phyloP scores from a whole-genome alignment of 192 early-diverging fungal genomes.

The Coemansia sp. region DNA sequence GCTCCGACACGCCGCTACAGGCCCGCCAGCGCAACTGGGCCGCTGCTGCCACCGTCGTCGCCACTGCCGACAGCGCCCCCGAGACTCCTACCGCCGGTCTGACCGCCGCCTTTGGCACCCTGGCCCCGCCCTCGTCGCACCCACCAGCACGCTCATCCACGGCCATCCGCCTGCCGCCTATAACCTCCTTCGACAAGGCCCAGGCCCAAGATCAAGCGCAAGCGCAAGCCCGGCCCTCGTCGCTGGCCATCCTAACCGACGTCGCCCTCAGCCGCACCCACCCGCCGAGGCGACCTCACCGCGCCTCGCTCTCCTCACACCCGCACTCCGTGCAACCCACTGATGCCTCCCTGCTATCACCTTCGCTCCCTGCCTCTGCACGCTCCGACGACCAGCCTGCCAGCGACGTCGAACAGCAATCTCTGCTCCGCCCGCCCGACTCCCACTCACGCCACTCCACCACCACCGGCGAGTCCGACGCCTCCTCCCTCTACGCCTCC shows the following conservation, averaged over 20 bases:
- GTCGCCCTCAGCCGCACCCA: neutral
- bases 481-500: neutral
- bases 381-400: neutral
- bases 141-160: neutral
- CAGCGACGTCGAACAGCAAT: neutral
- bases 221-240: neutral
- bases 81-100: conserved; percentile 40
- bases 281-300: neutral
- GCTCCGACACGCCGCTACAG: conserved; percentile 30
- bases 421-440: conserved; percentile 1
- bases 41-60: neutral
- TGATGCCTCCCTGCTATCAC: too few relatives aligned
- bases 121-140: conserved; percentile 11
- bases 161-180: conserved; percentile 45
- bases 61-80: neutral
- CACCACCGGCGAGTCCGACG: conserved; percentile 1
- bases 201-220: neutral
- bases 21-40: neutral
- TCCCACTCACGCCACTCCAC: conserved; percentile 1
- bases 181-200: conserved; percentile 35
- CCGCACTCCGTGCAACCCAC: too few relatives aligned
- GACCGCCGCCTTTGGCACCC: conserved; percentile 26
- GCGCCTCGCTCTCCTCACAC: neutral
- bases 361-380: too few relatives aligned
- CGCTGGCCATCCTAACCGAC: conserved; percentile 7